Evolutionary conservation across 1,284 basidiomycete genomes (phyloP).

Genomic region (Vanrija sp.): DNA sequence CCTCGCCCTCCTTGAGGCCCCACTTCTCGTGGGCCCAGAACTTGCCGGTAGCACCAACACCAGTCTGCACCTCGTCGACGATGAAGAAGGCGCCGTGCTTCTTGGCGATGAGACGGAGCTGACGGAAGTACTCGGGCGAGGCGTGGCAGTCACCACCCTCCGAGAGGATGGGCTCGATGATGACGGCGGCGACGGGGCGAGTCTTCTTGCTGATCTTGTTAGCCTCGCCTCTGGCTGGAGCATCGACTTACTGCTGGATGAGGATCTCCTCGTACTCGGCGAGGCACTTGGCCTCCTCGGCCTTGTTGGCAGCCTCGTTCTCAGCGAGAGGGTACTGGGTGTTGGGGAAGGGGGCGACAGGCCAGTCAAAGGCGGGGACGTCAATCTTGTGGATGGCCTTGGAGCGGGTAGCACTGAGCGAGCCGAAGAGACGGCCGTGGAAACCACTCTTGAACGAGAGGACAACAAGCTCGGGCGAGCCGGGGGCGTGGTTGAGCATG

Average conservation of each 20-base stretch:
- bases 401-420: conserved; percentile 53
- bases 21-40: conserved; percentile 60
- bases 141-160: conserved; percentile 59
- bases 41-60: conserved; percentile 55
- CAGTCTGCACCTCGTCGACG: conserved; percentile 56
- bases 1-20: conserved; percentile 49
- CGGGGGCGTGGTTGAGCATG: conserved; percentile 55
- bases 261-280: conserved; percentile 43
- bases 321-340: conserved; percentile 55
- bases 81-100: conserved; percentile 56
- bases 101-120: conserved; percentile 51
- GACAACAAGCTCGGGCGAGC: conserved; percentile 53
- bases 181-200: conserved; percentile 55
- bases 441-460: conserved; percentile 55
- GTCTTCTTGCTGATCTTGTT: conserved; percentile 31
- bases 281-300: conserved; percentile 43
- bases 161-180: conserved; percentile 57
- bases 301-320: conserved; percentile 48
- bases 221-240: too few relatives aligned
- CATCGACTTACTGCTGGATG: conserved; percentile 18
- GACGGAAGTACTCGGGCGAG: conserved; percentile 53
- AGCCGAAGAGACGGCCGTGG: conserved; percentile 54
- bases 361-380: conserved; percentile 58
- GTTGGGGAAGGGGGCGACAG: conserved; percentile 53
- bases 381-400: conserved; percentile 57